Base-by-base conservation (phyloP, 306 rosid genomes). In the Castanopsis chinensis region DNA sequence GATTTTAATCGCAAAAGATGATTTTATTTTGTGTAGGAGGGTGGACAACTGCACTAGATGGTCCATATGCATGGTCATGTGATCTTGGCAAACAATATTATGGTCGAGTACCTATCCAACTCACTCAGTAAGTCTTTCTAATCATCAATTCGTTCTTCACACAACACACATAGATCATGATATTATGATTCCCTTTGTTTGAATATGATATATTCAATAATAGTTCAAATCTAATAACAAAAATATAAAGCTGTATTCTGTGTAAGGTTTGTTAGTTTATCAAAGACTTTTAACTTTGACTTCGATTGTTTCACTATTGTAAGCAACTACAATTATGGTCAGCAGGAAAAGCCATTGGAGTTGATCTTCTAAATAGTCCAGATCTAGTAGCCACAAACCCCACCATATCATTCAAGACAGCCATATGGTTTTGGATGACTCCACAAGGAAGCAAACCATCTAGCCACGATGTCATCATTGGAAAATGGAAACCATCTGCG, bases 381-480 rank as follows among this genome's bases (percentile, higher is more conserved):
- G 94, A 92, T 54, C 79, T 81, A 8, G 97, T 87, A 2, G 91
- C 93, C 1, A 86, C 83, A 2, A 78, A 88, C 45, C 41, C 93
- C 0, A 80, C 82, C 8, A 57, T 90, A 35, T 84, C 92, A 1
- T 92, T 92, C 87, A 90, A 84, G 84, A 84, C 92, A 1, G 94
- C 97, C 0, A 15, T 92, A 1, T 92, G 97, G 95, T 92, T 90
- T 82, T 90, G 94, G 97, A 86, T 92, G 94, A 92, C 92, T 0
- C 76, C 86, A 0, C 94, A 90, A 32, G 85, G 76, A 11, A 88
- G 86, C 5, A 90, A 86, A 77, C 97, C 94, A 0, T 92, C 97
- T 0, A 78, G 90, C 72, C 97, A 90, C 25, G 82, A 90, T 76
- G 92, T 90, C 43, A 90, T 90, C 58, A 78, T 79, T 0, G 87